Percentiles rank a stretch among this genome's conserved stretches.
Evolutionary conservation across 768 basidiomycete genomes (phyloP).

Genomic region (Rubroboletus satanas): DNA sequence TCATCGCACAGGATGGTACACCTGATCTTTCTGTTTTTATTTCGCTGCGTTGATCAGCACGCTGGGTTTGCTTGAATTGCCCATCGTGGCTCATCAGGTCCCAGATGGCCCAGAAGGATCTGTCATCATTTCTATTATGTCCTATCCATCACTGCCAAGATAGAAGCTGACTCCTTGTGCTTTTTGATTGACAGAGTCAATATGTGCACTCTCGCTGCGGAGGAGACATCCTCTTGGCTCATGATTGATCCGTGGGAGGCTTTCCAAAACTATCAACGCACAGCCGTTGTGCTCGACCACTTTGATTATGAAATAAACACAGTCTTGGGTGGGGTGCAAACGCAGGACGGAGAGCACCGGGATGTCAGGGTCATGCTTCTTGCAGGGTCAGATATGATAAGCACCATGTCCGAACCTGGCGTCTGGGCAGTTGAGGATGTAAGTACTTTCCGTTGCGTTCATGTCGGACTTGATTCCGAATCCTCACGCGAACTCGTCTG

Average conservation of each 20-base stretch:
- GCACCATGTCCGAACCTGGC: slow-evolving; percentile 97
- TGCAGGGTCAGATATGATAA: slow-evolving; percentile 96
- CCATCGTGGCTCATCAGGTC: slow-evolving; percentile 6
- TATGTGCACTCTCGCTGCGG: slow-evolving; percentile 87
- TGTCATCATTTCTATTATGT: slow-evolving; percentile 2
- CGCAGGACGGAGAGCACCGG: slow-evolving; percentile 70
- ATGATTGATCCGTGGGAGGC: slow-evolving; percentile 99
- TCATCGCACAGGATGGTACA: slow-evolving; percentile 3
- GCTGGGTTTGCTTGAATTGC: slow-evolving; percentile 7
- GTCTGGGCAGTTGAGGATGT: slow-evolving; percentile 97
- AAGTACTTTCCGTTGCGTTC: slow-evolving; percentile 34
- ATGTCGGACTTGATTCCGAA: slow-evolving; percentile 8
- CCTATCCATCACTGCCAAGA: slow-evolving; percentile 1
- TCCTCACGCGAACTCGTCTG: slow-evolving; percentile 8
- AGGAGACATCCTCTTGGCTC: slow-evolving; percentile 88
- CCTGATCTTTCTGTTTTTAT: slow-evolving; percentile 16
- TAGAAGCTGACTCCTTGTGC: slow-evolving; percentile 20
- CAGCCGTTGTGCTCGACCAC: slow-evolving; percentile 95
- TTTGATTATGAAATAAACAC: slow-evolving; percentile 94
- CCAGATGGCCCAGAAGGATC: slow-evolving; percentile 4
- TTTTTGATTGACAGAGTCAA: slow-evolving; percentile 53
- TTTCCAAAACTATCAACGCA: slow-evolving; percentile 90
- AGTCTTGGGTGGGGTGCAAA: slow-evolving; percentile 71
- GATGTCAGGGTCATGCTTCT: slow-evolving; percentile 86
- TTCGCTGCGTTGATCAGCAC: slow-evolving; percentile 8